Base-by-base conservation (phyloP, 495 filamentous ascomycete species). In the Corynascus novoguineensis region DNA sequence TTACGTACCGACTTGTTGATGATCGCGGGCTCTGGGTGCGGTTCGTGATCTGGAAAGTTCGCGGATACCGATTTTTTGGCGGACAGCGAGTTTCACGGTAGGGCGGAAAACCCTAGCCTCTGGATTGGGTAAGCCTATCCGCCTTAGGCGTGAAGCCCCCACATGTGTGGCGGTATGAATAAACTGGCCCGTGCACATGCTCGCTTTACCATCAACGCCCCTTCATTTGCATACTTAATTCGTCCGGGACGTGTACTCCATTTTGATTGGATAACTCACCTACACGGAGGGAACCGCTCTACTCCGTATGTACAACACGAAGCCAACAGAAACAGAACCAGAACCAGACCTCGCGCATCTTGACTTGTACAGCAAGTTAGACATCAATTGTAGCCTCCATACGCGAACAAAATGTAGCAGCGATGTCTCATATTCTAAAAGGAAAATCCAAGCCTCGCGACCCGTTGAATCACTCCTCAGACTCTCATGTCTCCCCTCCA, bases 391-490 rank as follows among this genome's bases (percentile, higher is more conserved):
- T 5, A 47, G 6, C 49, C 34, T 4, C 27, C n/a, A 9, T 17
- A 6, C n/a, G 40, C 22, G 21, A 49, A 17, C n/a, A 76, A 69
- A 51, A 75, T 75, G 74, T 72, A 73, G 64, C 65, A 71, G 65
- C 66, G 37, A 79, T 79, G 76, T 71, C 68, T 57, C 63, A 73
- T 63, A 59, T 60, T 47, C 55, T 58, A 50, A 65, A 65, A 71
- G 69, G 69, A 64, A 66, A 71, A 63, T 61, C 69, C 57, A 77
- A 76, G 55, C 80, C 86, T 66, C 85, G 86, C 42, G 81, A 87
- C 40, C 86, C 88, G 81, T 95, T 95, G 66, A 82, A 89, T 42
- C 89, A 86, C 88, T 87, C 4, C 59, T 86, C 88, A 73, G 81
- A 86, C 32, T 93, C 88, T 19, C 85, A 85, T 69, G 81, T 81